Evolutionary conservation across 768 basidiomycete species (phyloP), one percentile per base, ranked within the genome.

Genomic region (Lactifluus piperatus): DNA sequence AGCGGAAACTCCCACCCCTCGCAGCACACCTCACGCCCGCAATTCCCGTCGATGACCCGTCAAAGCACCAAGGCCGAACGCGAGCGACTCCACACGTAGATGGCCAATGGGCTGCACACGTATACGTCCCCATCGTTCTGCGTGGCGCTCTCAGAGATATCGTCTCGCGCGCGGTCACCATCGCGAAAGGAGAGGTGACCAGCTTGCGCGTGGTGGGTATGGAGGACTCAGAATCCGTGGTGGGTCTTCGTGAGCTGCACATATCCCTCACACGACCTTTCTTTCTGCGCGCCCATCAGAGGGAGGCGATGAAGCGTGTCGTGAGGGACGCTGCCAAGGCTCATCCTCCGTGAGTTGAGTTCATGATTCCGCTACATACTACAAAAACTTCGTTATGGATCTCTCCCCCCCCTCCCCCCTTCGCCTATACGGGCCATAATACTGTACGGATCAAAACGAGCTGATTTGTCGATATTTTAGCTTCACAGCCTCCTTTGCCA

Each of bases 191-290:
- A 11, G 57, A 68, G 16, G 77, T 79, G 46, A 78, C 83, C 1
- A 70, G 71, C 10, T 68, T 86, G 20, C 78, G 81, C 57, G 66
- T 76, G 34, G 72, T 82, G 48, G 75, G 76, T 5, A n/a, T 32
- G 13, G 29, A 58, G 51, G 58, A 27, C 22, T 66, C 65, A 14
- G 54, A 53, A 49, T 26, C 63, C 49, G 29, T 64, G 5, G 48
- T 67, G 27, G 67, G 62, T 11, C 32, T 58, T 47, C 66, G 65
- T 18, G 83, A 86, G 62, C 75, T 97, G 34, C 94, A 97, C 66
- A 75, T 98, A 43, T 95, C 93, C 1, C 75, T 98, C 13, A 87
- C 92, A 0, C 81, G 90, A 4, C 91, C 93, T 10, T 78, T 88
- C 29, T 92, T 82, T 67, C 72, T 97, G 30, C 82, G 88, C 20